Evolutionary conservation across 164 flowering plant species (phyloP).

Genomic region (Nymphaea thermarum): DNA sequence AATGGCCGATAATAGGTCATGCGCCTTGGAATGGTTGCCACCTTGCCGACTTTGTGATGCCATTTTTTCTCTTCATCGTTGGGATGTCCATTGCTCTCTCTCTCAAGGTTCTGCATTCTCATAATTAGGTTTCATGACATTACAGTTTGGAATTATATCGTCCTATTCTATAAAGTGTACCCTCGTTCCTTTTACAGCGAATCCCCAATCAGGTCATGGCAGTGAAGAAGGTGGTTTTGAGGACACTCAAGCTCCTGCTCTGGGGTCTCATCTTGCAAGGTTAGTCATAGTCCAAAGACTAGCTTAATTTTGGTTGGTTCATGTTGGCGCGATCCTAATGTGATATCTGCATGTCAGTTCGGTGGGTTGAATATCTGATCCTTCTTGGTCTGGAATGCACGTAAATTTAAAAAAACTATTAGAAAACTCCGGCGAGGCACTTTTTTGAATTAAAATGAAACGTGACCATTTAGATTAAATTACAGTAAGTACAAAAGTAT

Average conservation of each 20-base stretch:
- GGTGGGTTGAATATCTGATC: no score
- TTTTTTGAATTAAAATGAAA: no score
- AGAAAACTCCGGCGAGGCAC: no score
- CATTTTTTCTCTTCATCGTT: conserved; percentile 84
- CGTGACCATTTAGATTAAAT: no score
- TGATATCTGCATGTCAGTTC: no score
- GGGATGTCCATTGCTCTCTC: conserved; percentile 85
- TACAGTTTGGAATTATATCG: no score
- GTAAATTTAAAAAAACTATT: no score
- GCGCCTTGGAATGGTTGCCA: conserved; percentile 94
- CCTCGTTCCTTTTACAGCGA: conserved; percentile 27
- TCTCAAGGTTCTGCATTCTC: conserved; percentile 42
- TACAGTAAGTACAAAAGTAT: no score
- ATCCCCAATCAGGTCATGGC: conserved; percentile 27
- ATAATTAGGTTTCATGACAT: background rate
- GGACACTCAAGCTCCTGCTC: conserved; percentile 68
- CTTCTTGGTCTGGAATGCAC: no score
- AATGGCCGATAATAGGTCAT: conserved; percentile 77
- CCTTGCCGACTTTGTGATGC: conserved; percentile 94
- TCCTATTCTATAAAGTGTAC: no score
- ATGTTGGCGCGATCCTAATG: background rate
- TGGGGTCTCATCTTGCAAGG: conserved; percentile 87
- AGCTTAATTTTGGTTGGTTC: background rate
- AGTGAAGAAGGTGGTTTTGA: conserved; percentile 37
- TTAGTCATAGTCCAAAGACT: conserved; percentile 10